Conservation (phyloP, 2,329 filamentous ascomycete genomes). For the Aureobasidium sp. region DNA sequence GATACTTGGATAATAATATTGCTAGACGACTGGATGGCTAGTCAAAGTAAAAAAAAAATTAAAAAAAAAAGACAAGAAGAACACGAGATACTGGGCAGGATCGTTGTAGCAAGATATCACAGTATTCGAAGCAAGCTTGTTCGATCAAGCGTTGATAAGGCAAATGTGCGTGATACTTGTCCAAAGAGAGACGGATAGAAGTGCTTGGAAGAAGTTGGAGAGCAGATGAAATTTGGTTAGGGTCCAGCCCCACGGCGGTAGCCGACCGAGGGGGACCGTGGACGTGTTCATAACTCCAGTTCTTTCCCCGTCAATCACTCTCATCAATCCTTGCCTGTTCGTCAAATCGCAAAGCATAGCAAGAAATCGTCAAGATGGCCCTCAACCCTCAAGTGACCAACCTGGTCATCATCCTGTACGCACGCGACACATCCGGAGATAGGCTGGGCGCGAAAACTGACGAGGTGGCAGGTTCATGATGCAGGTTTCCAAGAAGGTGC, state of each 20-base stretch:
- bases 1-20: background rate
- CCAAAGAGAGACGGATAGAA: background rate
- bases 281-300: conserved; percentile 10
- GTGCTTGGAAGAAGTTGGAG: conserved; percentile 6
- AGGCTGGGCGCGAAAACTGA: background rate
- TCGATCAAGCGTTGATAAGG: background rate
- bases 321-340: background rate
- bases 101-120: background rate
- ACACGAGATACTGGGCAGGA: background rate
- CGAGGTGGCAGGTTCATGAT: conserved; percentile 62
- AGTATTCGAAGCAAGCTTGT: background rate
- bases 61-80: background rate
- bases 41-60: background rate
- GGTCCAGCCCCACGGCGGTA: conserved; percentile 2
- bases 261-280: background rate
- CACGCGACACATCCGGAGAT: background rate
- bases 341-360: conserved; percentile 3
- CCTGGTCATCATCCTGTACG: conserved; percentile 75
- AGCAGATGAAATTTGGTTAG: background rate
- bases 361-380: conserved; percentile 11
- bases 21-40: background rate
- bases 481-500: conserved; percentile 93
- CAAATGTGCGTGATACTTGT: background rate
- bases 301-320: background rate
- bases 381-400: conserved; percentile 50